phyloP scores from a whole-genome alignment of 208 protist species.

The Leishmania martiniquensis region DNA sequence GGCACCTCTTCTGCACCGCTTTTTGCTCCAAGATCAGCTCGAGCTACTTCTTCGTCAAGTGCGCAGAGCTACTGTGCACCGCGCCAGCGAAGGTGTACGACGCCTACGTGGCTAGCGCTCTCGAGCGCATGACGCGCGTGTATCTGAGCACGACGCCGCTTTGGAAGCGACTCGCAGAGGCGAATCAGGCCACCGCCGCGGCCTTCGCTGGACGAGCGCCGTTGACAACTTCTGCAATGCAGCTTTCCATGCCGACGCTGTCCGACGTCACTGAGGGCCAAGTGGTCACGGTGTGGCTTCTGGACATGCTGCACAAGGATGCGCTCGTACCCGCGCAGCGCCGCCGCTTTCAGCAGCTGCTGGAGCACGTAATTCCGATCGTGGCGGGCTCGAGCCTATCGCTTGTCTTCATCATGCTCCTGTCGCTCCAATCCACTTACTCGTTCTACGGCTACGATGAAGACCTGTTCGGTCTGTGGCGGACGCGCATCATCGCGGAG shows the following conservation, averaged over 20 bases:
- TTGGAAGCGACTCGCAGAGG: conserved; percentile 24
- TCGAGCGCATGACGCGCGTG: conserved; percentile 37
- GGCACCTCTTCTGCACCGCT: conserved; percentile 76
- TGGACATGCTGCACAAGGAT: conserved; percentile 48
- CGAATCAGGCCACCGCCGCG: conserved; percentile 18
- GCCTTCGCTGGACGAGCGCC: conserved; percentile 2
- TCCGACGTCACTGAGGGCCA: conserved; percentile 37
- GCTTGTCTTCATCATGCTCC: conserved; percentile 41
- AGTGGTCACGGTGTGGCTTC: conserved; percentile 46
- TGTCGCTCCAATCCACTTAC: conserved; percentile 39
- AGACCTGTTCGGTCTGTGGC: conserved; percentile 41
- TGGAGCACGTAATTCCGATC: conserved; percentile 33
- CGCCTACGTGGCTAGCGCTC: conserved; percentile 30
- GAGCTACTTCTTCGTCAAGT: conserved; percentile 69
- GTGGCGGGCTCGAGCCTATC: conserved; percentile 33
- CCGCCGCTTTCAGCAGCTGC: conserved; percentile 36
- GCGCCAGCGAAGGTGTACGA: conserved; percentile 42
- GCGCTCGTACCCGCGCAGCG: conserved; percentile 21
- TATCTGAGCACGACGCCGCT: conserved; percentile 32
- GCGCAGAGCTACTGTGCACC: conserved; percentile 49
- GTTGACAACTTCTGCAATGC: not conserved
- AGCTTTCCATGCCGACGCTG: conserved; percentile 16
- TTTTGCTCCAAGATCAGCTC: conserved; percentile 58
- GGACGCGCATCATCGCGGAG: conserved; percentile 37
- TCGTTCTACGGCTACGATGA: conserved; percentile 38